Evolutionary conservation across 352 stramenopile species (phyloP).

Genomic region (Phytophthora sansomeana): DNA sequence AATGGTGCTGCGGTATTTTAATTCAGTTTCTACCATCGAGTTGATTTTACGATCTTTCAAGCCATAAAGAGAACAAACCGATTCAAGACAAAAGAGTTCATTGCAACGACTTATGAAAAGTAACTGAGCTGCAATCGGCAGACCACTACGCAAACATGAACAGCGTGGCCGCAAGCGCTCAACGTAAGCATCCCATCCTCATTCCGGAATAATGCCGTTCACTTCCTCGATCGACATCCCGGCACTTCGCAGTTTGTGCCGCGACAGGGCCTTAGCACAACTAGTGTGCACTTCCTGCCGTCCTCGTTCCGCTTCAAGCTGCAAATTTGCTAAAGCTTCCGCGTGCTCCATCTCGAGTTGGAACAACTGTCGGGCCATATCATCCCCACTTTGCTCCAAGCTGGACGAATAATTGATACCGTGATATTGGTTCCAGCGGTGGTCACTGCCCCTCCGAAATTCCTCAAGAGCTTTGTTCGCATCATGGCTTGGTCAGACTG

Average conservation of each 20-base stretch:
- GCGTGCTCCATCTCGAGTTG: constrained; percentile 12
- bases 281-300: constrained; percentile 6
- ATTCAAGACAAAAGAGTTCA: background rate
- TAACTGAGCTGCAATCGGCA: background rate
- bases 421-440: constrained; percentile 11
- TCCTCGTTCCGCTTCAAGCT: constrained; percentile 17
- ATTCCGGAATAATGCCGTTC: constrained; percentile 7
- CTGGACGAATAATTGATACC: background rate
- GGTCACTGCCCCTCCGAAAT: constrained; percentile 4
- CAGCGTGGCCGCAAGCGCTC: too few relatives aligned
- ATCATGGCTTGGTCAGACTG: background rate
- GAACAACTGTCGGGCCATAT: background rate
- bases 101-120: background rate
- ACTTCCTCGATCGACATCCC: constrained; percentile 12
- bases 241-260: constrained; percentile 13
- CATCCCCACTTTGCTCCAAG: constrained; percentile 6
- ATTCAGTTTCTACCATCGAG: too few relatives aligned
- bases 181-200: background rate
- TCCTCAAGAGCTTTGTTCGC: constrained; percentile 1
- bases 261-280: background rate
- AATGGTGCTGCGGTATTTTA: too few relatives aligned
- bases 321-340: constrained; percentile 14
- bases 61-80: background rate
- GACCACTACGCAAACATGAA: background rate
- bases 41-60: too few relatives aligned